phyloP scores from a whole-genome alignment of 75 land plant genomes.

The Chamaecyparis obtusa region DNA sequence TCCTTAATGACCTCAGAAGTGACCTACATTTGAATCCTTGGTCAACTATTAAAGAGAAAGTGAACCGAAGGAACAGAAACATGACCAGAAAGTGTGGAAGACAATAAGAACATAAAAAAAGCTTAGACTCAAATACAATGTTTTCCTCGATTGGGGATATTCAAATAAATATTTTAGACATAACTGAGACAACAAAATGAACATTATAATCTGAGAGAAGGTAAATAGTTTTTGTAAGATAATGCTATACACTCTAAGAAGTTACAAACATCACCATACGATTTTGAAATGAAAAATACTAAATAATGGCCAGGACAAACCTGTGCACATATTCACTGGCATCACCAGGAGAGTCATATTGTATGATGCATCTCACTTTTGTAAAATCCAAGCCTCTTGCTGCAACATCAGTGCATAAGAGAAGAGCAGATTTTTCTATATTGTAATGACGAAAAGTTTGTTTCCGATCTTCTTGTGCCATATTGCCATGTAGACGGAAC shows the following conservation, averaged over 20 bases:
- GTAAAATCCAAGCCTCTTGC: slow-evolving; percentile 96
- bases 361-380: slow-evolving; percentile 76
- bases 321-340: slow-evolving; percentile 97
- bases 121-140: not conserved
- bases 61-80: not conserved
- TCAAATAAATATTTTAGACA: not conserved
- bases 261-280: not conserved
- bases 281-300: not conserved
- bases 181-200: not conserved
- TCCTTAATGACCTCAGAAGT: not conserved
- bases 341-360: slow-evolving; percentile 98
- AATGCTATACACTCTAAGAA: not conserved
- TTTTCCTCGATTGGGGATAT: not conserved
- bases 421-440: slow-evolving; percentile 67
- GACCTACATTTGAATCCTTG: not conserved
- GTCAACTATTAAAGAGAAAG: not conserved
- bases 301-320: slow-evolving; percentile 21
- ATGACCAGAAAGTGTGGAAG: not conserved
- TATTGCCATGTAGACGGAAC: slow-evolving; percentile 84
- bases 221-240: not conserved
- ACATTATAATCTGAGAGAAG: not conserved
- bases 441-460: slow-evolving; percentile 63
- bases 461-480: slow-evolving; percentile 84
- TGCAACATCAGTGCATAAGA: slow-evolving; percentile 90
- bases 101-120: not conserved